These are phyloP conservation scores for Medicago arabica DNA, from an alignment of 306 rosid genomes.

Conservation along the genomic window DNA sequence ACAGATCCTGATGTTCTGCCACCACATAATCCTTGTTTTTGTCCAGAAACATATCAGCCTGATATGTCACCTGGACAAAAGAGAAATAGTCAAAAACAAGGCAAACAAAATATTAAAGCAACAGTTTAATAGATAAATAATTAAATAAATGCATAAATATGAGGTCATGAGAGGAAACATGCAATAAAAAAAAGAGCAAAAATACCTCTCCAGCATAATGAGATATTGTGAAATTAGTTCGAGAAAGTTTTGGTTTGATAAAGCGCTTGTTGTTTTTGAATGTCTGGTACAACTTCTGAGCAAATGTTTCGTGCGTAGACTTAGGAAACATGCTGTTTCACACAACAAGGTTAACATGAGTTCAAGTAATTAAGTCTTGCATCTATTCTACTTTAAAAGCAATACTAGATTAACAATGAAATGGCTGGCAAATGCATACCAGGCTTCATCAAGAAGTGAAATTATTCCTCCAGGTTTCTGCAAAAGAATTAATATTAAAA, in stretches of 20 bases:
- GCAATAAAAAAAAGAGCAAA: slow-evolving; percentile 33
- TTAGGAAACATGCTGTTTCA: slow-evolving; percentile 98
- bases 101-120: slow-evolving; percentile 35
- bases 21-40: slow-evolving; percentile 99
- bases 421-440: slow-evolving; percentile 63
- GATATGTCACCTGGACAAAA: slow-evolving; percentile 77
- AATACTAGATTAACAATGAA: slow-evolving; percentile 29
- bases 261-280: slow-evolving; percentile 97
- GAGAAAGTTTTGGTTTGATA: slow-evolving; percentile 97
- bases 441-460: slow-evolving; percentile 98
- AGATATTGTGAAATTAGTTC: slow-evolving; percentile 90
- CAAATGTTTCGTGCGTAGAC: slow-evolving; percentile 97
- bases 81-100: slow-evolving; percentile 30
- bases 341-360: slow-evolving; percentile 50
- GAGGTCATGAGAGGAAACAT: slow-evolving; percentile 33
- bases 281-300: slow-evolving; percentile 98
- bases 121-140: slow-evolving; percentile 2
- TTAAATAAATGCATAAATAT: not conserved
- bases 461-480: slow-evolving; percentile 99
- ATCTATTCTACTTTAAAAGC: slow-evolving; percentile 34
- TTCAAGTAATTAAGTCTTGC: slow-evolving; percentile 34
- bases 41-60: slow-evolving; percentile 94
- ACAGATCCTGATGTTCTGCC: slow-evolving; percentile 94
- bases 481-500: slow-evolving; percentile 44
- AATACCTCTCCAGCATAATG: slow-evolving; percentile 99